These are phyloP conservation scores for Aurantiochytrium sp. DNA, from an alignment of 108 stramenopile species.

Conservation along the genomic window DNA sequence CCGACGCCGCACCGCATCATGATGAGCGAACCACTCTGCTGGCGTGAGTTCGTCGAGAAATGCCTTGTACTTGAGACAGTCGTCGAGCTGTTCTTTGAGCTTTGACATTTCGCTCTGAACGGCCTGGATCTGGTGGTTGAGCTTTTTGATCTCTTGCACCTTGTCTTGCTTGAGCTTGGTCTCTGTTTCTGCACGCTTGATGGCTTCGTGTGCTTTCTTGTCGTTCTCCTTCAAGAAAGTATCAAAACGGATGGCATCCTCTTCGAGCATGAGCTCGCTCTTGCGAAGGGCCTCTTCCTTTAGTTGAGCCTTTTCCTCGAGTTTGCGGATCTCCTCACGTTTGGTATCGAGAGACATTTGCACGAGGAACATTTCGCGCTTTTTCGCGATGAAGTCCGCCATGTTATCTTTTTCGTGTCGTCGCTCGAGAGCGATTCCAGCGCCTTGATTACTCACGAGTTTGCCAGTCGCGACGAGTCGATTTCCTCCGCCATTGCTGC, in stretches of 20 bases:
- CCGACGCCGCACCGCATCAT: neutral
- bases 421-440: neutral
- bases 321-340: slow-evolving; percentile 66
- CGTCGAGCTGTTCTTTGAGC: slow-evolving; percentile 56
- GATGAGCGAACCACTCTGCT: slow-evolving; percentile 46
- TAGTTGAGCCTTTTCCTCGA: slow-evolving; percentile 60
- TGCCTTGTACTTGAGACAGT: slow-evolving; percentile 55
- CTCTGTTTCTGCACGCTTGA: slow-evolving; percentile 57
- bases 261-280: slow-evolving; percentile 58
- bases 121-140: slow-evolving; percentile 59
- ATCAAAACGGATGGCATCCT: slow-evolving; percentile 64
- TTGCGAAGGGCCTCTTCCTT: slow-evolving; percentile 63
- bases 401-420: slow-evolving; percentile 58
- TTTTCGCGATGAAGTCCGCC: slow-evolving; percentile 61
- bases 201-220: slow-evolving; percentile 61
- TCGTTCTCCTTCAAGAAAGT: slow-evolving; percentile 71
- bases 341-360: slow-evolving; percentile 67
- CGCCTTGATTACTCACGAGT: neutral
- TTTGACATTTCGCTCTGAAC: slow-evolving; percentile 52
- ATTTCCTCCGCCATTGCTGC: neutral
- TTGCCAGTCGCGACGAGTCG: neutral
- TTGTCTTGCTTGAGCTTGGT: slow-evolving; percentile 58
- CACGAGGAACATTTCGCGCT: slow-evolving; percentile 65
- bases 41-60: slow-evolving; percentile 60
- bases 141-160: slow-evolving; percentile 55